phyloP scores from a whole-genome alignment of 768 basidiomycete genomes.

The Rubroboletus satanas region DNA sequence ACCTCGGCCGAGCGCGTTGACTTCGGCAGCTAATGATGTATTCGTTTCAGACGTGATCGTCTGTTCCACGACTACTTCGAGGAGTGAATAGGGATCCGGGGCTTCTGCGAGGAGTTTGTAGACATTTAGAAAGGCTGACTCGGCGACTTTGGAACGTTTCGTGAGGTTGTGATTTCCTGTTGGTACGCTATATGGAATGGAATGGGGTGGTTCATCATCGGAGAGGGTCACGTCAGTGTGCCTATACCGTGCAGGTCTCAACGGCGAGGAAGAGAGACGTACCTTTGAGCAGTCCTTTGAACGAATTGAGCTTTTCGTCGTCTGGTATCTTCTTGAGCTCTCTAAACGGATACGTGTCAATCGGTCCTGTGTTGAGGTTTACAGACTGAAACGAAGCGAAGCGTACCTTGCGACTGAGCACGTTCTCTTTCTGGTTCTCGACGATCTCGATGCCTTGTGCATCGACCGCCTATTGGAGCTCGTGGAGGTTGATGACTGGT shows the following conservation, averaged over 20 bases:
- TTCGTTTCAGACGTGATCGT: slow-evolving; percentile 64
- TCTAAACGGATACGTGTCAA: slow-evolving; percentile 28
- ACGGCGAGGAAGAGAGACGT: slow-evolving; percentile 9
- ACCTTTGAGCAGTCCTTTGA: slow-evolving; percentile 92
- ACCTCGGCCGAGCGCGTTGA: slow-evolving; percentile 67
- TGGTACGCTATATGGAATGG: slow-evolving; percentile 71
- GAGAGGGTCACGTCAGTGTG: too few species aligned
- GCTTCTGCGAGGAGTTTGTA: slow-evolving; percentile 97
- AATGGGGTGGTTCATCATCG: neutral
- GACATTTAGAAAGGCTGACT: slow-evolving; percentile 94
- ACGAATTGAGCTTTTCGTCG: slow-evolving; percentile 77
- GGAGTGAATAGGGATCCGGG: slow-evolving; percentile 93
- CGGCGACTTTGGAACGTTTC: slow-evolving; percentile 84
- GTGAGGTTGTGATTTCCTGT: slow-evolving; percentile 92
- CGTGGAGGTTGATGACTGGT: slow-evolving; percentile 79
- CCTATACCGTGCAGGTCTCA: neutral
- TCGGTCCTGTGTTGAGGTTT: neutral
- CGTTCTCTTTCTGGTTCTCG: slow-evolving; percentile 97
- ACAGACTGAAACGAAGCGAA: neutral
- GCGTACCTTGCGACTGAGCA: slow-evolving; percentile 83
- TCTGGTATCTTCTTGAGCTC: slow-evolving; percentile 97
- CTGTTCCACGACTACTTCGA: slow-evolving; percentile 96
- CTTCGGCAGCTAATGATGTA: slow-evolving; percentile 50
- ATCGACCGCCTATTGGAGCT: slow-evolving; percentile 92
- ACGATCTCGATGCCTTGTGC: slow-evolving; percentile 92